Conservation (phyloP, 75 land plant species). For the Selaginella tamariscina region DNA sequence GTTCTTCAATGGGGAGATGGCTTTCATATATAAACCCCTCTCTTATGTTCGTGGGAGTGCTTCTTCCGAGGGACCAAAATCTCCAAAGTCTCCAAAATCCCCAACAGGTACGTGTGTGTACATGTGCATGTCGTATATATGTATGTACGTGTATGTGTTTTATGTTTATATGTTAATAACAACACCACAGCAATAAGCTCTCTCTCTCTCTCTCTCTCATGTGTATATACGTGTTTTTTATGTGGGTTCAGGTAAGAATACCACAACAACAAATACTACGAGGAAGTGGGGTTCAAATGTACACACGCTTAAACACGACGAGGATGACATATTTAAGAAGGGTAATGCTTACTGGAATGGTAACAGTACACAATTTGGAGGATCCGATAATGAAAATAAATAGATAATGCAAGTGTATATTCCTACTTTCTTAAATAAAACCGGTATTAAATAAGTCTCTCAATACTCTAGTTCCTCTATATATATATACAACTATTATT, state of each 20-base stretch:
- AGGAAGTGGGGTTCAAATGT: constrained; percentile 40
- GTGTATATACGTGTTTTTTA: no score
- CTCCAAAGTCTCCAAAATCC: constrained; percentile 10
- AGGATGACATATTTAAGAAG: constrained; percentile 31
- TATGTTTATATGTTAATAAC: no score
- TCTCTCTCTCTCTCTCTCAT: constrained; percentile 1
- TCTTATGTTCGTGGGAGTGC: constrained; percentile 54
- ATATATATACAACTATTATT: no score
- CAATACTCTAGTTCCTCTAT: no score
- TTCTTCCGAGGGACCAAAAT: constrained; percentile 21
- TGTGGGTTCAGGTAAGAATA: no score
- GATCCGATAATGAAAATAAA: constrained; percentile 29
- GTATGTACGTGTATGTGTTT: no score
- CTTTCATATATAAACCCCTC: constrained; percentile 62
- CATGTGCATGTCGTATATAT: background rate
- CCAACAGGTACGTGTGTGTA: background rate
- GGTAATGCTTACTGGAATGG: constrained; percentile 94
- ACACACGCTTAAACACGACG: constrained; percentile 62
- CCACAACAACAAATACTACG: constrained; percentile 21
- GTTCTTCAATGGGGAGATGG: constrained; percentile 28
- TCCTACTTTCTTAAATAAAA: no score
- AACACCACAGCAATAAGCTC: background rate
- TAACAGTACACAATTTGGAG: constrained; percentile 86
- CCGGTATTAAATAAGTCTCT: no score
- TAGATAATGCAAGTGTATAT: constrained; percentile 30